phyloP scores from a whole-genome alignment of 78 protist genomes.

The Emiliania huxleyi region DNA sequence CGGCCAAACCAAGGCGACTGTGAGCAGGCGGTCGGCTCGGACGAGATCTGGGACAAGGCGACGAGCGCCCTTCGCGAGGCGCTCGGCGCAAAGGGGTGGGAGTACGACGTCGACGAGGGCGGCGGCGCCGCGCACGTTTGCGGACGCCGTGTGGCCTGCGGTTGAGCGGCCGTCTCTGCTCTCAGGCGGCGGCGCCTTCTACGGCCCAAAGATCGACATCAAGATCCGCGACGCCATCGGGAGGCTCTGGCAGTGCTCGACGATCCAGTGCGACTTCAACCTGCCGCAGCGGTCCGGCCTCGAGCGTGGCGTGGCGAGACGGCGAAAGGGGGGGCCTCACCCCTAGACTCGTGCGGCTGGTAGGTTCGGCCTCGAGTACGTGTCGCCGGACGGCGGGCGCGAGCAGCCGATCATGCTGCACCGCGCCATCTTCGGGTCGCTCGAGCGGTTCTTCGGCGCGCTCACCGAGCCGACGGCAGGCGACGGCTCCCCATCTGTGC shows the following conservation, averaged over 20 bases:
- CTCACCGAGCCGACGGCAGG: slow-evolving; percentile 34
- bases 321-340: slow-evolving; percentile 39
- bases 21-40: slow-evolving; percentile 45
- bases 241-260: no score
- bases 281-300: slow-evolving; percentile 47
- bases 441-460: slow-evolving; percentile 57
- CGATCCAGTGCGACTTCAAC: no score
- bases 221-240: no score
- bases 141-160: no score
- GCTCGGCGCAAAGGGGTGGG: slow-evolving; percentile 33
- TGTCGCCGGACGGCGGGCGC: neutral
- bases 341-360: slow-evolving; percentile 54
- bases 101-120: slow-evolving; percentile 41
- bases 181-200: no score
- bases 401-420: slow-evolving; percentile 50
- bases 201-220: no score
- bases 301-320: slow-evolving; percentile 37
- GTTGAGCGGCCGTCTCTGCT: no score
- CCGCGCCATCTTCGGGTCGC: slow-evolving; percentile 58
- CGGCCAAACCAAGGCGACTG: no score
- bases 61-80: neutral
- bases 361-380: slow-evolving; percentile 53
- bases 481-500: no score
- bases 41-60: slow-evolving; percentile 42
- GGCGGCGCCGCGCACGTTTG: slow-evolving; percentile 58